A percentile compares a stretch with the other conserved stretches of the same genome.
phyloP scores from a whole-genome alignment of 768 basidiomycete species.

The Mrakia blollopis region DNA sequence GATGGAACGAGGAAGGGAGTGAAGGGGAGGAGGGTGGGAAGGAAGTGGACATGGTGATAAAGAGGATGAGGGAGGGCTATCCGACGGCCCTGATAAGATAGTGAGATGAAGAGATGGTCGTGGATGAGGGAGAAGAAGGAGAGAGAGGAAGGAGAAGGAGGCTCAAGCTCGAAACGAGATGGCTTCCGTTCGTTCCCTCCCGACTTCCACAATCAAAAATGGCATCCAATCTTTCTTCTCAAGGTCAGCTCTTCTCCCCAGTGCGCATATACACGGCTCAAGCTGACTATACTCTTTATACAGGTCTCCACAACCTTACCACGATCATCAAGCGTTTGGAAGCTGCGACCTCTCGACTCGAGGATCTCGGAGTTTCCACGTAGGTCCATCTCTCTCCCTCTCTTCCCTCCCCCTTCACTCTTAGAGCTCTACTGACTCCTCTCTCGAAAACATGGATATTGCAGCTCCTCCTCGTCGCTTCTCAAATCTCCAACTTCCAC shows the following conservation, averaged over 20 bases:
- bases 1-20: conserved; percentile 7
- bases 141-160: not conserved
- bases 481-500: conserved; percentile 37
- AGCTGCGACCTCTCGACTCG: conserved; percentile 88
- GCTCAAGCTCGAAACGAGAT: not conserved
- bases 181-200: not conserved
- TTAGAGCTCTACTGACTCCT: not conserved
- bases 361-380: conserved; percentile 68
- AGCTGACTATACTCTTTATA: not conserved
- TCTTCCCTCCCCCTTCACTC: too few species aligned
- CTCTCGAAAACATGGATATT: not conserved
- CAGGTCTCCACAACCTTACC: conserved; percentile 21
- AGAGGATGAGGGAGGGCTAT: not conserved
- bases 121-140: not conserved
- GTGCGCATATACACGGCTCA: not conserved
- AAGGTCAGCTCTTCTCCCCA: not conserved
- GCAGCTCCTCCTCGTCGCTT: conserved; percentile 35
- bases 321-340: conserved; percentile 54
- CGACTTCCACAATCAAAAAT: not conserved
- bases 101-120: not conserved
- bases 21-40: not conserved
- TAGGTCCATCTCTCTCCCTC: conserved; percentile 32
- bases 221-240: conserved; percentile 6
- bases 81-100: not conserved
- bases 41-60: not conserved